Conservation (phyloP, 495 filamentous ascomycete species). For the Ramalina peruviana region DNA sequence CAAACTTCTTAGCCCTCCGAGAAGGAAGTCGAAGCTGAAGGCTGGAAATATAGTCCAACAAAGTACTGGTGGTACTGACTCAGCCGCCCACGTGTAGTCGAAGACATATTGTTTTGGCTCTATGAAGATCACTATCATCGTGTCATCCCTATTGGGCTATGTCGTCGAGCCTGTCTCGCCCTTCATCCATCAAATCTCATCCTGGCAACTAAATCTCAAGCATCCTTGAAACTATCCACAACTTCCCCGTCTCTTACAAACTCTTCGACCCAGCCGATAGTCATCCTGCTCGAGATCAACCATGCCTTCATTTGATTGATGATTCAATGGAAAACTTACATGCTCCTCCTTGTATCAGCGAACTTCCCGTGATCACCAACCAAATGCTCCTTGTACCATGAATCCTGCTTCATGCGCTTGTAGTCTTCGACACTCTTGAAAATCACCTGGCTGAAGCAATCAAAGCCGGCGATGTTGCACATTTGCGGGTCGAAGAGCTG, state of each 20-base stretch:
- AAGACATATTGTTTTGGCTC: no score
- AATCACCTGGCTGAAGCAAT: constrained; percentile 30
- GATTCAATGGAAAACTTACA: constrained; percentile 8
- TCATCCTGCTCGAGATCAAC: constrained; percentile 14
- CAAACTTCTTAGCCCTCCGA: no score
- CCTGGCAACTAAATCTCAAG: neutral
- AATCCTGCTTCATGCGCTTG: constrained; percentile 24
- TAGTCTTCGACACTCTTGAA: constrained; percentile 28
- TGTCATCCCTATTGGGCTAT: no score
- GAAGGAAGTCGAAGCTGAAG: no score
- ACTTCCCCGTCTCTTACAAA: constrained; percentile 15
- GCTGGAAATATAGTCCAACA: no score
- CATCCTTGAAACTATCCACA: constrained; percentile 9
- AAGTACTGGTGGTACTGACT: no score
- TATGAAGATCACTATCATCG: no score
- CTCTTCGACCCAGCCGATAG: constrained; percentile 24
- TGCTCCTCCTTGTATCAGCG: constrained; percentile 30
- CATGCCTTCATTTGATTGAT: neutral
- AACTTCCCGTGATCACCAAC: constrained; percentile 32
- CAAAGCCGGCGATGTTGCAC: constrained; percentile 25
- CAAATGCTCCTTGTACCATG: constrained; percentile 25
- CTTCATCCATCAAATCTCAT: no score
- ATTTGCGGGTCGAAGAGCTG: constrained; percentile 26
- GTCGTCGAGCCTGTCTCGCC: no score
- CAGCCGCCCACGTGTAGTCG: no score